phyloP scores from a whole-genome alignment of 169 alveolate genomes.

The Plasmodium knowlesi region DNA sequence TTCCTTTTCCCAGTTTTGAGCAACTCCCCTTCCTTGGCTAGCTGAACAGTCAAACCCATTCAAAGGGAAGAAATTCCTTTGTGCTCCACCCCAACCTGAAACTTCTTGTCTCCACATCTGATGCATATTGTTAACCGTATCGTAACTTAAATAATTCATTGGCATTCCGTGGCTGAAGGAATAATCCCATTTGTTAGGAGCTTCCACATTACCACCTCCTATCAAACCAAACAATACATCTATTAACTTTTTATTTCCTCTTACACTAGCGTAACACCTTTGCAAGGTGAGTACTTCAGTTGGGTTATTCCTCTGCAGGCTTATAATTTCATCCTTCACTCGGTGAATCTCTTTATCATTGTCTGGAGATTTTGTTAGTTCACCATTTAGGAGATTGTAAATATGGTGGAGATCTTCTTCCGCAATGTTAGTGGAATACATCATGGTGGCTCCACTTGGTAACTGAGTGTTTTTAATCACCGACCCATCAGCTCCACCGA shows the following conservation, averaged over 20 bases:
- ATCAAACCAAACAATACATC: constrained; percentile 42
- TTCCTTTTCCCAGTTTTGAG: neutral
- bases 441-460: neutral
- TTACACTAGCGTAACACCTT: constrained; percentile 6
- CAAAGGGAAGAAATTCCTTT: too few relatives aligned
- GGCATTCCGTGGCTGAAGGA: neutral
- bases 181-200: neutral
- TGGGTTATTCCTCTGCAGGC: constrained; percentile 14
- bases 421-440: neutral
- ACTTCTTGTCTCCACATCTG: constrained; percentile 10
- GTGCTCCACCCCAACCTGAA: neutral
- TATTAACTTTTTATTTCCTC: constrained; percentile 24
- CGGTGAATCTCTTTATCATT: constrained; percentile 33
- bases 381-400: neutral
- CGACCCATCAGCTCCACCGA: neutral
- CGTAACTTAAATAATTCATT: constrained; percentile 8
- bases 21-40: too few relatives aligned
- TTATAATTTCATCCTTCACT: constrained; percentile 49
- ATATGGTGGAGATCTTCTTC: constrained; percentile 49
- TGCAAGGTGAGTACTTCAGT: constrained; percentile 1
- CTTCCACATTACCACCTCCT: constrained; percentile 15
- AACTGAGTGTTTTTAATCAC: neutral
- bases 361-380: neutral
- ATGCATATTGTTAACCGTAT: constrained; percentile 21
- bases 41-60: too few relatives aligned